Conservation (phyloP, 768 basidiomycete genomes). For the Pleurotus cornucopiae region DNA sequence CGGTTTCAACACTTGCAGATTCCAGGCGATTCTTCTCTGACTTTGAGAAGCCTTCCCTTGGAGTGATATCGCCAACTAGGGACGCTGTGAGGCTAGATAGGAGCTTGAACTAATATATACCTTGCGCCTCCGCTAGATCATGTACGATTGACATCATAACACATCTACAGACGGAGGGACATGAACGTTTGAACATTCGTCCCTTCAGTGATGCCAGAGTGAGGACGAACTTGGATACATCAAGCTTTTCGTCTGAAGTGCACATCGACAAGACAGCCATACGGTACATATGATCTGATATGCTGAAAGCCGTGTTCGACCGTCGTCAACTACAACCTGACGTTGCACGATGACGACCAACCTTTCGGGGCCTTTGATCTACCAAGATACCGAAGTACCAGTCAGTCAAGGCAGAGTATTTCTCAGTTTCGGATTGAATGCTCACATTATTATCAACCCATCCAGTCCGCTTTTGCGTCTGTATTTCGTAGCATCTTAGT, state of each 20-base stretch:
- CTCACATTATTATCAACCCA: constrained; percentile 84
- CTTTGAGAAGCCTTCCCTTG: constrained; percentile 81
- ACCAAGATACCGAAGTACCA: constrained; percentile 5
- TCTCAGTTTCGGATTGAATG: not conserved
- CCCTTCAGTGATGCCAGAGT: too few relatives aligned
- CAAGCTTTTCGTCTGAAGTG: constrained; percentile 66
- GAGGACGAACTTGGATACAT: constrained; percentile 61
- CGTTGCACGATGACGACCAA: constrained; percentile 16
- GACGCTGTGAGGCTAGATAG: too few relatives aligned
- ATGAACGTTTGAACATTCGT: too few relatives aligned
- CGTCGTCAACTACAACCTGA: too few relatives aligned
- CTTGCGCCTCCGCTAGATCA: constrained; percentile 94
- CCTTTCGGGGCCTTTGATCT: constrained; percentile 89
- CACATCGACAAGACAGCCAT: constrained; percentile 96
- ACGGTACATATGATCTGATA: constrained; percentile 96
- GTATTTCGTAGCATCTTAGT: not conserved
- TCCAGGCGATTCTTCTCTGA: constrained; percentile 77
- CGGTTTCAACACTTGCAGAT: constrained; percentile 32
- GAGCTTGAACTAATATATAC: too few relatives aligned
- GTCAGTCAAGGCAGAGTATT: not conserved
- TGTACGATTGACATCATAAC: constrained; percentile 91
- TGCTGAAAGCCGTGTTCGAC: constrained; percentile 38
- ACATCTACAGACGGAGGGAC: constrained; percentile 40
- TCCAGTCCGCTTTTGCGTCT: constrained; percentile 95
- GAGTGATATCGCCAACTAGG: constrained; percentile 94